Base-by-base conservation (phyloP, 371 early-diverging fungal genomes). In the Mucor plumbeus region DNA sequence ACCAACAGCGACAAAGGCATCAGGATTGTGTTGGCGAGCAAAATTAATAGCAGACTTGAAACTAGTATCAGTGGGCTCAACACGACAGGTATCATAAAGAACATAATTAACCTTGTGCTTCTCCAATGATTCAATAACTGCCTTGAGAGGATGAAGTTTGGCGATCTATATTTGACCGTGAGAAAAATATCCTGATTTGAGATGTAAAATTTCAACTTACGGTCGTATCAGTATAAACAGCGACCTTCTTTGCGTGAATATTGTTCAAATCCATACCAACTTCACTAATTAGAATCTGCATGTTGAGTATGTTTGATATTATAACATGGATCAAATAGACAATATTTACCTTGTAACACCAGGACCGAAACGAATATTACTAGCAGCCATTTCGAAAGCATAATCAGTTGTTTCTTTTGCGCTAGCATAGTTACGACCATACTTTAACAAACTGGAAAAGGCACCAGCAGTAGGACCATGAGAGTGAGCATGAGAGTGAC, bases 371-470 rank as follows among this genome's bases (percentile, higher is more conserved):
- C 96, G 92, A 73, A 96, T 91, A 64, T 90, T 94, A 63, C 92
- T 91, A 19, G 94, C 91, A 36, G 96, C 94, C 94, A 96, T 94
- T 73, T 93, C 94, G 56, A 91, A 93, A 14, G 94, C 94, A 73
- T 93, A 93, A 70, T 93, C 94, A 15, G 81, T 78, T 8, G 74
- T 65, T 31, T 84, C 84, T 35, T 74, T 72, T 41, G 81, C 80
- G 50, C 81, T 76, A 6, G 83, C 80, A 67, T 79, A 80, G 50
- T 80, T 65, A 65, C 83, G 78, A n/a, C 82, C 79, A 64, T 84
- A 80, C 38, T 70, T 76, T 31, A 82, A 67, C 64, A 82, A 68
- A 50, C 76, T 75, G n/a, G 70, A 65, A 65, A 79, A 76, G 44
- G 77, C 61, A 33, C 73, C 71, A 9, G 73, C 41, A 19, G 71